Base-by-base conservation (phyloP, 1,284 basidiomycete species). In the Volvariella volvacea region DNA sequence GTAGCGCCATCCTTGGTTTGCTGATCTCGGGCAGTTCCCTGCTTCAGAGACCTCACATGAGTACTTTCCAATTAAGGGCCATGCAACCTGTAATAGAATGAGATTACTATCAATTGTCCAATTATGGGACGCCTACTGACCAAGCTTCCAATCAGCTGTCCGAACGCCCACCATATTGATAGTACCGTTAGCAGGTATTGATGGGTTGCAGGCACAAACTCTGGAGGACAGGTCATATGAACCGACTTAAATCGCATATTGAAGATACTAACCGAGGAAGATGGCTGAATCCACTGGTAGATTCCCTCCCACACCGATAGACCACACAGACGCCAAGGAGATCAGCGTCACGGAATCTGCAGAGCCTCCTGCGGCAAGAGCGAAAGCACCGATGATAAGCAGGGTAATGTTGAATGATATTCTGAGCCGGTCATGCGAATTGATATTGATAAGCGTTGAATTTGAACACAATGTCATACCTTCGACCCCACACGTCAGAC, bases 251-350 rank as follows among this genome's bases (percentile, higher is more conserved):
- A 40, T n/a, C 44, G 39, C 41, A 28, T 12, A 21, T 14, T 17
- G 15, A 22, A 41, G 25, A 30, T 36, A 41, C 50, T 52, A 46
- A 86, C 85, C 82, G 10, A 90, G 70, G 56, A 88, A 86, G 41
- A 90, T 80, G 0, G 85, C 80, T 12, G 84, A 83, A 58, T 91
- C 88, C 4, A 91, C 85, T 0, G 88, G 81, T 38, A 84, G 58
- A 54, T 86, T 86, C 33, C 67, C 70, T 30, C 76, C 88, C 1
- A 80, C 85, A 1, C 83, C 81, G 3, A 83, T 60, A 2, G 77
- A 76, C 67, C 77, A 77, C 2, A 77, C 63, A 0, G 79, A 73
- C 0, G 72, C 64, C 28, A 84, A 63, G 0, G 74, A 68, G 41
- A 71, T 74, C 14, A 87, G 63, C 0, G 74, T 64, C 30, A 73